phyloP scores from a whole-genome alignment of 345 rosid genomes.

The Fremontodendron californicum region DNA sequence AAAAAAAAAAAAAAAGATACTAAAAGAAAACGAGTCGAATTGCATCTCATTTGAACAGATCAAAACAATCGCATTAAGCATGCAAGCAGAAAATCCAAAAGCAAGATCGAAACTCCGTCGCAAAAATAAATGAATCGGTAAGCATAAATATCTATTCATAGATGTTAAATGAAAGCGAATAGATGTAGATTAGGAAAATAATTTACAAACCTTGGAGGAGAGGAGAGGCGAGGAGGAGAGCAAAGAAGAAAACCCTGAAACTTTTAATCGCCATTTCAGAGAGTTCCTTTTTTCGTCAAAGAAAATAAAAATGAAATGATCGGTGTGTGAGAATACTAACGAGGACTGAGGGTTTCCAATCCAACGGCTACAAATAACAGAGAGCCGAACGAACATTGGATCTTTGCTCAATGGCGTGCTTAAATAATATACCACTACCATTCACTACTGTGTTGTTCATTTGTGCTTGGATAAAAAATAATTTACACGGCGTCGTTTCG shows the following conservation, averaged over 20 bases:
- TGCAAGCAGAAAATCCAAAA: slow-evolving; percentile 2
- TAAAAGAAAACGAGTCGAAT: neutral
- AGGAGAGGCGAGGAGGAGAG: slow-evolving; percentile 63
- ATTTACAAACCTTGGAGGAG: slow-evolving; percentile 57
- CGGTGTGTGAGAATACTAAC: neutral
- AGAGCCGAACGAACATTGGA: neutral
- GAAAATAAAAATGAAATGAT: neutral
- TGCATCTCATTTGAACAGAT: slow-evolving; percentile 17
- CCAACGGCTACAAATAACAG: neutral
- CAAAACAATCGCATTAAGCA: slow-evolving; percentile 13
- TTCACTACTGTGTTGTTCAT: neutral
- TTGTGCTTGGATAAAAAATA: neutral
- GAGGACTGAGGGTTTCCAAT: neutral
- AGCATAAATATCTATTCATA: neutral
- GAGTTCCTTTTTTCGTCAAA: neutral
- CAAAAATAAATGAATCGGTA: neutral
- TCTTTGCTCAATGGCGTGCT: neutral
- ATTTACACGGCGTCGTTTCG: neutral
- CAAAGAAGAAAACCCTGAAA: slow-evolving; percentile 60
- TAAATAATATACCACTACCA: neutral
- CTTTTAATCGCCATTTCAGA: slow-evolving; percentile 27
- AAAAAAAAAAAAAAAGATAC: neutral
- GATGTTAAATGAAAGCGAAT: slow-evolving; percentile 15
- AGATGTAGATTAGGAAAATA: slow-evolving; percentile 52
- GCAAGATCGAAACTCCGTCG: neutral